Base-by-base conservation (phyloP, 2,329 filamentous ascomycete genomes). In the Leptodontidium sp. region DNA sequence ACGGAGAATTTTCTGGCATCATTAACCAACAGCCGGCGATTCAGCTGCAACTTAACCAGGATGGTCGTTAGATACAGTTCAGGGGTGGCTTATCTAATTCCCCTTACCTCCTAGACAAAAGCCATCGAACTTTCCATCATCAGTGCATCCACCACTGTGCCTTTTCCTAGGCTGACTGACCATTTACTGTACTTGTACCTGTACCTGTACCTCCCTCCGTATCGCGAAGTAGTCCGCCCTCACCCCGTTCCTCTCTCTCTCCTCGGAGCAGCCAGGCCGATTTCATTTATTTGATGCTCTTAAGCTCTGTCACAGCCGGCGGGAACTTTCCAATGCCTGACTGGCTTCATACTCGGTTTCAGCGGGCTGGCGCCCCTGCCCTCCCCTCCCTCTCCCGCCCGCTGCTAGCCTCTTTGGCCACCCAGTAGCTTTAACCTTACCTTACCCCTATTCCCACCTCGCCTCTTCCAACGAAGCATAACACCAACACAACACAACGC, bases 251-350 rank as follows among this genome's bases (percentile, higher is more conserved):
- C 21, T 21, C 21, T 21, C 21, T 21, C 21, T 40, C 7, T 4
- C 55, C 32, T 38, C 55, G 21, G 55, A 58, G 8, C 55, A 21
- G 21, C 21, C 32, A 40, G 55, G 32, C 35, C 55, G 35, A 58
- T 2, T 40, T 58, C 35, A 58, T 58, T 58, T 58, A 58, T 58
- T n/a, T 58, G 55, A 58, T 17, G 32, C 55, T 58, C 35, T 58
- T 32, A 58, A 32, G 55, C 21, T 40, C 35, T 58, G 55, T 58
- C 55, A 35, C 55, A 58, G 55, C 32, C 55, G 32, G 17, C 35
- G 55, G 55, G 55, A 58, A 32, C 55, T 58, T 58, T n/a, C 40
- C 17, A 14, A 53, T 53, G 12, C 24, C 4, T 45, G 40, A 3
- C 50, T 32, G 50, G 50, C 50, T 26, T 53, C 50, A 53, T 24